These are phyloP conservation scores for Spathaspora arborariae DNA, from an alignment of 805 yeast species.

Conservation along the genomic window DNA sequence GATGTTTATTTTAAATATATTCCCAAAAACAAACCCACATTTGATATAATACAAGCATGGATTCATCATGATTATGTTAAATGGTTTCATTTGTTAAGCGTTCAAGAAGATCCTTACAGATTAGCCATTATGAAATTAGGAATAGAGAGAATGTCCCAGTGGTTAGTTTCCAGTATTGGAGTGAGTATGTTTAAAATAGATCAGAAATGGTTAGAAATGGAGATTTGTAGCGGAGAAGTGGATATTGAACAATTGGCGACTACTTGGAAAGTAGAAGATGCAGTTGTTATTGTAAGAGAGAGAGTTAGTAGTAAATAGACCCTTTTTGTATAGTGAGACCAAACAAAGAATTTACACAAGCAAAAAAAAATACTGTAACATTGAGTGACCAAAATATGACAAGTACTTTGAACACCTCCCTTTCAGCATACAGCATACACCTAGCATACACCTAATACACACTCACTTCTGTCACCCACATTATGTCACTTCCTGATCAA, in stretches of 20 bases:
- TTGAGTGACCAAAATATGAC: neutral
- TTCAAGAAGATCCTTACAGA: slow-evolving; percentile 28
- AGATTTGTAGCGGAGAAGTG: neutral
- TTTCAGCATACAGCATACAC: no score
- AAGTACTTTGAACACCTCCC: no score
- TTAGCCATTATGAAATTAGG: slow-evolving; percentile 44
- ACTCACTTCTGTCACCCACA: no score
- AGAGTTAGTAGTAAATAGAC: neutral
- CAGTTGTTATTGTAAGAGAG: slow-evolving; percentile 22
- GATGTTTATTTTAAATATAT: slow-evolving; percentile 24
- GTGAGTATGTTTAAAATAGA: neutral
- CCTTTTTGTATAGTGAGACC: no score
- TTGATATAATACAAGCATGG: slow-evolving; percentile 22
- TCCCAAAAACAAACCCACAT: slow-evolving; percentile 10
- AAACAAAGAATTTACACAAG: neutral
- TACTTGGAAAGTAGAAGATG: slow-evolving; percentile 16
- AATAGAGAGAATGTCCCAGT: slow-evolving; percentile 29
- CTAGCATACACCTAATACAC: no score
- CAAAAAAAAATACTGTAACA: neutral
- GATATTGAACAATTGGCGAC: neutral
- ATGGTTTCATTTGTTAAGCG: slow-evolving; percentile 31
- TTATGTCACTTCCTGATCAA: slow-evolving; percentile 23
- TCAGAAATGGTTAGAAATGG: neutral
- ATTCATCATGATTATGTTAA: slow-evolving; percentile 23
- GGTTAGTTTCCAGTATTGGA: neutral